A percentile compares a stretch with the other conserved stretches of the same genome.
phyloP scores from a whole-genome alignment of 805 yeast species.

The Candida manassasensis region DNA sequence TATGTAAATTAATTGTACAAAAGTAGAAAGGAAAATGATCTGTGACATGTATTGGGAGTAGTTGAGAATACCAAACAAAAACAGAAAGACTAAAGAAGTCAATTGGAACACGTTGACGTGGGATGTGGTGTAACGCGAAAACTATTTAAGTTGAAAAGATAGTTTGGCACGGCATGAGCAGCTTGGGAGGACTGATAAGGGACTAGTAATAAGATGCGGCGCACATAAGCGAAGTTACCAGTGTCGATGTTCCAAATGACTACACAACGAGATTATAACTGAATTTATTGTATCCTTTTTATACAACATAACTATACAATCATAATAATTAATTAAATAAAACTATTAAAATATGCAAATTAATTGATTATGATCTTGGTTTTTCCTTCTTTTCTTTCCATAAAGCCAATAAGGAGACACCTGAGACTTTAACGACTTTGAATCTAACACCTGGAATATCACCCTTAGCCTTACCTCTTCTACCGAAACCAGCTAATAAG shows the following conservation, averaged over 20 bases:
- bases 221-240: too few species aligned
- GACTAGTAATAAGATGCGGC: too few species aligned
- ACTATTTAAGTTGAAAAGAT: too few species aligned
- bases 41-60: too few species aligned
- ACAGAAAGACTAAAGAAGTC: too few species aligned
- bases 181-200: too few species aligned
- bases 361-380: slow-evolving; percentile 86
- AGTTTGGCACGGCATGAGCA: too few species aligned
- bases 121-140: too few species aligned
- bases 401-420: slow-evolving; percentile 98
- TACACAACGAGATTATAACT: neutral
- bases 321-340: slow-evolving; percentile 1
- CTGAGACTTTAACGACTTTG: slow-evolving; percentile 99
- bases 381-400: slow-evolving; percentile 99
- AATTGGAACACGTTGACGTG: too few species aligned
- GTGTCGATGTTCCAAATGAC: too few species aligned
- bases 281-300: slow-evolving; percentile 1
- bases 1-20: neutral
- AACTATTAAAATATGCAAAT: slow-evolving; percentile 6
- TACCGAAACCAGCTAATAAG: slow-evolving; percentile 99
- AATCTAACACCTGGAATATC: slow-evolving; percentile 99
- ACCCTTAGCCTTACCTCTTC: slow-evolving; percentile 99
- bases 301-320: slow-evolving; percentile 1
- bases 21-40: too few species aligned
- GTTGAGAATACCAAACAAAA: too few species aligned